Percentiles rank a stretch among this genome's conserved stretches.
phyloP scores from a whole-genome alignment of 768 basidiomycete species.

The Antrodiella citrinella region DNA sequence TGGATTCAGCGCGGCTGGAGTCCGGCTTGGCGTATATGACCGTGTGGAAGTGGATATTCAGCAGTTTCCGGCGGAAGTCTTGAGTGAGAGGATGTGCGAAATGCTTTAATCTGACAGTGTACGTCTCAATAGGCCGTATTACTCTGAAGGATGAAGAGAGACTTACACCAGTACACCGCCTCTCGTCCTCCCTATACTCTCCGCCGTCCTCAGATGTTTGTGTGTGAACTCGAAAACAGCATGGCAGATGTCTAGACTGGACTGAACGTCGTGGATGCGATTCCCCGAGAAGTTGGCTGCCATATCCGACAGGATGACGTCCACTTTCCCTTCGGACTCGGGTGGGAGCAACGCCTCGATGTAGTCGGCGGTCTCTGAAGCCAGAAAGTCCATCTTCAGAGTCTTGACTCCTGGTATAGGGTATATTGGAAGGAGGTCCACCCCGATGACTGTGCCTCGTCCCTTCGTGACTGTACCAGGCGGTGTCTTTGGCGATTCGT shows the following conservation, averaged over 20 bases:
- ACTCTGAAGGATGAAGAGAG: slow-evolving; percentile 6
- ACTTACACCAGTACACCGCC: slow-evolving; percentile 55
- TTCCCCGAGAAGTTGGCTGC: slow-evolving; percentile 79
- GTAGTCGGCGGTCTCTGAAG: slow-evolving; percentile 35
- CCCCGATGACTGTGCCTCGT: slow-evolving; percentile 54
- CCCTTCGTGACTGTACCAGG: slow-evolving; percentile 14
- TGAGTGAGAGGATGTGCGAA: slow-evolving; percentile 69
- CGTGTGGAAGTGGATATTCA: slow-evolving; percentile 56
- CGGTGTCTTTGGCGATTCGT: slow-evolving; percentile 2
- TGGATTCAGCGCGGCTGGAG: slow-evolving; percentile 70
- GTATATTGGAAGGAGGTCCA: slow-evolving; percentile 70
- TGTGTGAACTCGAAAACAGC: slow-evolving; percentile 66
- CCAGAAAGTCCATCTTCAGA: slow-evolving; percentile 75
- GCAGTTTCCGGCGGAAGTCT: slow-evolving; percentile 49
- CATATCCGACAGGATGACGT: slow-evolving; percentile 88
- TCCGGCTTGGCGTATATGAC: slow-evolving; percentile 74
- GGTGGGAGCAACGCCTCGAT: slow-evolving; percentile 34
- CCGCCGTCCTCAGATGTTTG: slow-evolving; percentile 39
- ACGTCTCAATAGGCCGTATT: slow-evolving; percentile 4
- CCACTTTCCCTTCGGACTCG: slow-evolving; percentile 42
- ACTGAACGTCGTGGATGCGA: slow-evolving; percentile 51
- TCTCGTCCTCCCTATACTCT: slow-evolving; percentile 31
- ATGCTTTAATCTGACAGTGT: slow-evolving; percentile 76
- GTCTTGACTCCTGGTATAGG: slow-evolving; percentile 68
- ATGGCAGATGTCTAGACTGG: slow-evolving; percentile 64